Conservation (phyloP, 148 eudicot genomes). For the Rhododendron vialii region DNA sequence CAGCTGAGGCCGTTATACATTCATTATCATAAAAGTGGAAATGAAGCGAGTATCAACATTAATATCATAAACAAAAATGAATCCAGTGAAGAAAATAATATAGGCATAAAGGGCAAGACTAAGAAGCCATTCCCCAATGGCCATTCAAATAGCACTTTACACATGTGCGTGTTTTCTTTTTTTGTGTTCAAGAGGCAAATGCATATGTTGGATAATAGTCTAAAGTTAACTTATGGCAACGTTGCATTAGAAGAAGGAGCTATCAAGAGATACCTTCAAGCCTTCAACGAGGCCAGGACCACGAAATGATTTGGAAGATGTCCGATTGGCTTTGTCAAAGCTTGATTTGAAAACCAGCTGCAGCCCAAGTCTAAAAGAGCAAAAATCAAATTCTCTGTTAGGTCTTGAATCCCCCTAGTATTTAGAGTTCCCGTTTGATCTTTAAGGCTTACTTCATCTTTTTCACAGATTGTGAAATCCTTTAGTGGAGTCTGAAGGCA, state of each 20-base stretch:
- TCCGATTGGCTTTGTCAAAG: slow-evolving; percentile 94
- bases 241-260: not conserved
- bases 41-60: not conserved
- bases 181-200: not conserved
- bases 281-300: slow-evolving; percentile 91
- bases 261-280: slow-evolving; percentile 41
- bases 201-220: not conserved
- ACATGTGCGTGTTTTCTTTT: not conserved
- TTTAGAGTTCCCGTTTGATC: not conserved
- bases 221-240: not conserved
- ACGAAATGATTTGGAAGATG: slow-evolving; percentile 90
- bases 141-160: not conserved
- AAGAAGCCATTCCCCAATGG: not conserved
- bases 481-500: not conserved
- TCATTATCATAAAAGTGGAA: not conserved
- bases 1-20: not conserved
- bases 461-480: not conserved
- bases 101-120: not conserved
- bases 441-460: not conserved
- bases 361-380: slow-evolving; percentile 49
- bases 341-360: slow-evolving; percentile 88
- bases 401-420: not conserved
- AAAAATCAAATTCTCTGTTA: slow-evolving; percentile 4
- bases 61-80: not conserved
- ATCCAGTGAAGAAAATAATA: not conserved